phyloP scores from a whole-genome alignment of 2,329 filamentous ascomycete species.

The Xylariaceae sp. region DNA sequence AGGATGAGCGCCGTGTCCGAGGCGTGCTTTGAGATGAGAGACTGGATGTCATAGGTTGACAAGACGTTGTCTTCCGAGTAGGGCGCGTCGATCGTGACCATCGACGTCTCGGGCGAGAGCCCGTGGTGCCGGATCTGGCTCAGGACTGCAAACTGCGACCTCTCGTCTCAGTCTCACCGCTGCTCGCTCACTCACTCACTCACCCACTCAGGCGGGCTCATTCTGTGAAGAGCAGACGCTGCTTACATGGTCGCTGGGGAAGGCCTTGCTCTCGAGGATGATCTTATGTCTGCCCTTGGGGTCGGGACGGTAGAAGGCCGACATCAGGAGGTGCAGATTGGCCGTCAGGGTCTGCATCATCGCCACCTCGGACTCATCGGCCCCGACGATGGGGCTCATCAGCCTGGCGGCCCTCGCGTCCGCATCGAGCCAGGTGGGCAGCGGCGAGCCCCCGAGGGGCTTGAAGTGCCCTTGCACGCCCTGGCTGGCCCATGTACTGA shows the following conservation, averaged over 20 bases:
- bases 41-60: conserved; percentile 58
- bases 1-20: conserved; percentile 61
- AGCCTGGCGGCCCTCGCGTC: conserved; percentile 58
- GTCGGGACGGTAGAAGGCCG: conserved; percentile 68
- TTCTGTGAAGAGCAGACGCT: background rate
- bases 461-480: conserved; percentile 74
- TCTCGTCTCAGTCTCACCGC: too few relatives aligned
- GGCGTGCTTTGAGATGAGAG: conserved; percentile 59
- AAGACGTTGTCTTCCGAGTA: conserved; percentile 44
- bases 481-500: conserved; percentile 68
- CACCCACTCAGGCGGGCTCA: conserved; percentile 4
- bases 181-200: too few relatives aligned
- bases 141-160: conserved; percentile 61
- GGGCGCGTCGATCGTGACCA: conserved; percentile 58
- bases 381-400: conserved; percentile 66
- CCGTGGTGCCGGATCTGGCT: conserved; percentile 66
- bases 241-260: conserved; percentile 71
- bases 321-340: conserved; percentile 70
- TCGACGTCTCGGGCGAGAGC: conserved; percentile 54
- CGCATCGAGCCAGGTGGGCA: conserved; percentile 60
- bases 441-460: conserved; percentile 52
- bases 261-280: conserved; percentile 72
- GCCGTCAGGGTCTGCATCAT: conserved; percentile 75
- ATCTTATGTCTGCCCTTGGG: conserved; percentile 57
- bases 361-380: conserved; percentile 59